phyloP scores from a whole-genome alignment of 1,284 basidiomycete genomes.

The Irpex sp. region DNA sequence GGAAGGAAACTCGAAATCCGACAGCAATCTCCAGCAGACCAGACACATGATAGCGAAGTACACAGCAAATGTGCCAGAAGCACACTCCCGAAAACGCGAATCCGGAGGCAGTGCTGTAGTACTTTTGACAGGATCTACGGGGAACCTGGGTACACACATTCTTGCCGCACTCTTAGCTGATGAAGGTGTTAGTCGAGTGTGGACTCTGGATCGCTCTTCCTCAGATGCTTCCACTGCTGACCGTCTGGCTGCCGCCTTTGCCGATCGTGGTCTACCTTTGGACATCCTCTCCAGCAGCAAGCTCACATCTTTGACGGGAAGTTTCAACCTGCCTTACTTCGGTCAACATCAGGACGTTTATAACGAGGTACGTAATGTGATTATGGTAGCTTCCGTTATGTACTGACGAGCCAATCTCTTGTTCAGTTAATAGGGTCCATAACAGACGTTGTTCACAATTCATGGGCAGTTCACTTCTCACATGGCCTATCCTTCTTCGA shows the following conservation, averaged over 20 bases:
- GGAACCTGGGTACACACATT: slow-evolving; percentile 16
- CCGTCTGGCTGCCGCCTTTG: slow-evolving; percentile 6
- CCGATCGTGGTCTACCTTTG: slow-evolving; percentile 5
- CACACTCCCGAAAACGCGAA: neutral
- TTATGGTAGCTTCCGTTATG: neutral
- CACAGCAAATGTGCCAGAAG: neutral
- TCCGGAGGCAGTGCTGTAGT: slow-evolving; percentile 3
- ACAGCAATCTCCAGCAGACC: slow-evolving; percentile 5
- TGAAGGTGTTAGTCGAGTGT: slow-evolving; percentile 10
- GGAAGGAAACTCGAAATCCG: neutral
- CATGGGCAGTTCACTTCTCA: slow-evolving; percentile 33
- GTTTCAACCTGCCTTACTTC: slow-evolving; percentile 6
- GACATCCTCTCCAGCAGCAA: slow-evolving; percentile 6
- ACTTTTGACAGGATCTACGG: slow-evolving; percentile 18
- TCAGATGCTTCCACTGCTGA: neutral
- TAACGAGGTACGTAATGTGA: slow-evolving; percentile 1
- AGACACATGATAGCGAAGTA: slow-evolving; percentile 7
- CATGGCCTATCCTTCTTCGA: slow-evolving; percentile 27
- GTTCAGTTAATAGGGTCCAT: slow-evolving; percentile 8
- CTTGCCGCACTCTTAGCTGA: slow-evolving; percentile 12
- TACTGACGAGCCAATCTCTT: neutral
- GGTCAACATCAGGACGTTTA: slow-evolving; percentile 10
- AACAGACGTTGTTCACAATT: slow-evolving; percentile 18
- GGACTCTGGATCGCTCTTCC: slow-evolving; percentile 13
- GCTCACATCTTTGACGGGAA: slow-evolving; percentile 9